These are phyloP conservation scores for Rubus parviflorus DNA, from an alignment of 306 rosid species.

Conservation along the genomic window DNA sequence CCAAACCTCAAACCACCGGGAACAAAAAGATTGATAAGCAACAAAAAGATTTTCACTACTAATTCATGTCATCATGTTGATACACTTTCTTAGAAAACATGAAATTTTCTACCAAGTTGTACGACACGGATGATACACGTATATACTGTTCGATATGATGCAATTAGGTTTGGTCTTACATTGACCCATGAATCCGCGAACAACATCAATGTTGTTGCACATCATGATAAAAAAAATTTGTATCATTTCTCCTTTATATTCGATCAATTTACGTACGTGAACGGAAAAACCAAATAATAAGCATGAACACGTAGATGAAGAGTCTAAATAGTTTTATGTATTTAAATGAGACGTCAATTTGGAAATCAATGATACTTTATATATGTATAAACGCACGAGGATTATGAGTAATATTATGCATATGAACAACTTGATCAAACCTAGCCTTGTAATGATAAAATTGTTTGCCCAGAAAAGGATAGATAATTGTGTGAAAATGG, in stretches of 20 bases:
- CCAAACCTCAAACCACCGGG: too few species aligned
- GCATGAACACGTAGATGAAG: too few species aligned
- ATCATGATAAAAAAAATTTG: not conserved
- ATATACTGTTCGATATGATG: too few species aligned
- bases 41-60: too few species aligned
- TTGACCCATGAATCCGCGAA: too few species aligned
- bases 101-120: too few species aligned
- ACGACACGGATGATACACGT: too few species aligned
- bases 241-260: not conserved
- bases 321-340: too few species aligned
- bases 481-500: not conserved
- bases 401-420: not conserved
- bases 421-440: not conserved
- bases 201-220: not conserved
- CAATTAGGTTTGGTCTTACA: too few species aligned
- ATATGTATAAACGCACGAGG: not conserved
- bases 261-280: not conserved
- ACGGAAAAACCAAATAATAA: not conserved
- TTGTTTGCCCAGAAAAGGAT: constrained; percentile 5
- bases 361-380: not conserved
- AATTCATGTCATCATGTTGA: too few species aligned
- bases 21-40: too few species aligned
- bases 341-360: not conserved
- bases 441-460: not conserved
- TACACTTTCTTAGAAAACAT: too few species aligned